These are phyloP conservation scores for Ottelia alismoides DNA, from an alignment of 106 monocot genomes.

Conservation along the genomic window DNA sequence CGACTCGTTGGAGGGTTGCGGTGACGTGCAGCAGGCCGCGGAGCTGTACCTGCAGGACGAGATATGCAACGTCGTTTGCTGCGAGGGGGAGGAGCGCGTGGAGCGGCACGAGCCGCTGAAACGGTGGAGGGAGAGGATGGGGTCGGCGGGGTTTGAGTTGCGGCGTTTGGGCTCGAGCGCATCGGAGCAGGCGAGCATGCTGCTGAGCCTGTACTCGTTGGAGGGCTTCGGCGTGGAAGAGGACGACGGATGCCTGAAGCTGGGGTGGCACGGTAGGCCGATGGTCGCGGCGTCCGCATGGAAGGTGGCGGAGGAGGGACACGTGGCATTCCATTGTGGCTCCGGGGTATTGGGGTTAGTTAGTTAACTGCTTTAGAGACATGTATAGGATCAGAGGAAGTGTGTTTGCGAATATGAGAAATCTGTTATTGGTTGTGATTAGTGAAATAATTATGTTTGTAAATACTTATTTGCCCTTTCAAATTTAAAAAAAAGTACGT, in stretches of 20 bases:
- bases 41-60: slow-evolving; percentile 39
- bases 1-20: slow-evolving; percentile 48
- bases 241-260: slow-evolving; percentile 37
- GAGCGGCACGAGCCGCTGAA: slow-evolving; percentile 54
- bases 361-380: too few species aligned
- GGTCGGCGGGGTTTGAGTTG: slow-evolving; percentile 16
- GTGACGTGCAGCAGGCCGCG: slow-evolving; percentile 13
- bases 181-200: slow-evolving; percentile 41
- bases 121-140: slow-evolving; percentile 26
- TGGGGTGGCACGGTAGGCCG: slow-evolving; percentile 40
- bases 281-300: slow-evolving; percentile 22
- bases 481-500: too few species aligned
- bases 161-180: slow-evolving; percentile 30
- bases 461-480: too few species aligned
- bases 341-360: too few species aligned
- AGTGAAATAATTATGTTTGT: too few species aligned
- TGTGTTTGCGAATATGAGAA: too few species aligned
- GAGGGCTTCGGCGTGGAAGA: slow-evolving; percentile 38
- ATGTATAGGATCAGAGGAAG: too few species aligned
- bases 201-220: slow-evolving; percentile 31
- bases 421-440: too few species aligned
- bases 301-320: slow-evolving; percentile 15
- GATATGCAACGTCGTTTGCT: slow-evolving; percentile 45
- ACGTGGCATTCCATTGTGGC: not conserved
- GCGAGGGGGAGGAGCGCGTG: slow-evolving; percentile 30